phyloP scores from a whole-genome alignment of 495 filamentous ascomycete species.

The Echria macrotheca region DNA sequence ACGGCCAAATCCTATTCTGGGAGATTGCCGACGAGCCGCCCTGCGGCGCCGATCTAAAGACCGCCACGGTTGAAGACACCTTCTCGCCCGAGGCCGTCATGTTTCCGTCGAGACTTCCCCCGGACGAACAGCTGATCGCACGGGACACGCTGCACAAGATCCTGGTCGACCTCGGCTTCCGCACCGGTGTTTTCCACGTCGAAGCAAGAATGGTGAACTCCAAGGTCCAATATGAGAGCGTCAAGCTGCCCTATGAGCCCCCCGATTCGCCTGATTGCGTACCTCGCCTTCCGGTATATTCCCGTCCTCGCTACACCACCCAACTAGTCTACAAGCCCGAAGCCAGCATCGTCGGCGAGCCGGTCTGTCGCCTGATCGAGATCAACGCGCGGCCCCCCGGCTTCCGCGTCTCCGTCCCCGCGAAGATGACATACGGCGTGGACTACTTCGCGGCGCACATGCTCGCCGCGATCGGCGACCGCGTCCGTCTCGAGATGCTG shows the following conservation, averaged over 20 bases:
- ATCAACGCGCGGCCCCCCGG: constrained; percentile 39
- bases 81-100: constrained; percentile 37
- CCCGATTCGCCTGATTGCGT: no score
- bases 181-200: constrained; percentile 27
- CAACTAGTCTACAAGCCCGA: constrained; percentile 10
- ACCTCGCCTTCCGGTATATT: no score
- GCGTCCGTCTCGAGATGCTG: constrained; percentile 17
- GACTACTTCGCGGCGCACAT: constrained; percentile 35
- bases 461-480: constrained; percentile 28
- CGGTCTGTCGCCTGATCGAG: constrained; percentile 31
- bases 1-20: constrained; percentile 46
- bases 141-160: constrained; percentile 24
- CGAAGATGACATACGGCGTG: constrained; percentile 35
- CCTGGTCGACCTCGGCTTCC: constrained; percentile 31
- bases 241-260: constrained; percentile 16
- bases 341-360: not conserved
- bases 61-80: constrained; percentile 21
- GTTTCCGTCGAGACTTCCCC: constrained; percentile 36
- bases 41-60: constrained; percentile 32
- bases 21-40: constrained; percentile 51
- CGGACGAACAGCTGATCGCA: constrained; percentile 27
- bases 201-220: constrained; percentile 33
- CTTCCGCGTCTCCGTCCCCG: constrained; percentile 21
- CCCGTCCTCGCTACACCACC: no score
- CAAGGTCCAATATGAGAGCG: constrained; percentile 17